Evolutionary conservation across 441 rosid genomes (phyloP), one percentile per base, ranked within the genome.

Genomic region (Jatropha podagrica): DNA sequence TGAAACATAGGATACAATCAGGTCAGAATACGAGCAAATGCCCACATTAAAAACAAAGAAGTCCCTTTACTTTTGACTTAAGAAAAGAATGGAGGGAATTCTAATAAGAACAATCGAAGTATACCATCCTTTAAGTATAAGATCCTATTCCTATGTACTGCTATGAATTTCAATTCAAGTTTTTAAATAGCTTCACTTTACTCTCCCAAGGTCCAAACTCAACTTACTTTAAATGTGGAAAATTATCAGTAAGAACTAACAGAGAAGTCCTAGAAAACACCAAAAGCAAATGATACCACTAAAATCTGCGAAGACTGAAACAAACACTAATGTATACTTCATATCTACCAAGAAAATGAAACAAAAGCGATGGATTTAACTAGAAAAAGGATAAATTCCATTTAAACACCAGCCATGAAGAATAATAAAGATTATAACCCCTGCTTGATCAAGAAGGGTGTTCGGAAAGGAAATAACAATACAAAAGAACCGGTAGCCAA

Each of bases 1-100:
- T 93, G 91, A 74, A 81, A 67, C 73, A 82, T 17, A 42, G 49
- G 75, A 71, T 74, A 68, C 68, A 77, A 65, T 80, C 61, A 76
- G 79, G 62, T 12, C 5, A 32, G 5, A 70, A 44, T 41, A 46
- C 37, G 17, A 66, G 62, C 13, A 48, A 26, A 62, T n/a, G 44
- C 3, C 23, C 23, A 58, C 20, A 23, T 20, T 3, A 49, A 46
- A 69, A 44, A 59, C 40, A 58, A 5, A 51, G n/a, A 51, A 51
- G 55, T 51, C 17, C 5, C 55, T 51, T 51, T 51, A 3, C 14
- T 11, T 49, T 49, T 49, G 3, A 51, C 5, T 51, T 51, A 32
- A 32, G 32, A 32, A 32, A 32, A 32, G 32, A 32, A 32, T 32
- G 2, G 32, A 32, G 32, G 32, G 32, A 32, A 32, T 32, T 32